These are phyloP conservation scores for Pyrenophora tritici-repentis DNA, from an alignment of 2,329 filamentous ascomycete species.

Conservation along the genomic window DNA sequence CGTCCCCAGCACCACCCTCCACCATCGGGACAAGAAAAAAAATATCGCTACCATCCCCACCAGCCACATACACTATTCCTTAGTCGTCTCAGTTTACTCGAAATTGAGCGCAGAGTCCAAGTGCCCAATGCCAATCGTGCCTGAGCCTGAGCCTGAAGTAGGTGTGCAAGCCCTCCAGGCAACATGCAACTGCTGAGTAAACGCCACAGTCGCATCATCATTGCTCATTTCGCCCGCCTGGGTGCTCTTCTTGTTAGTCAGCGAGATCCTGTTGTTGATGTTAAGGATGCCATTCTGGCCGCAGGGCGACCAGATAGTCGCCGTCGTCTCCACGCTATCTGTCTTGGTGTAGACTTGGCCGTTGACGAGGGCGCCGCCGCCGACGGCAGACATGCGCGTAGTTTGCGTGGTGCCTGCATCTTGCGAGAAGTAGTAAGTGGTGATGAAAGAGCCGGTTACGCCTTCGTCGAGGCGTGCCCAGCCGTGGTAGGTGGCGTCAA, in stretches of 20 bases:
- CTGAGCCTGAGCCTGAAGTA: constrained; percentile 1
- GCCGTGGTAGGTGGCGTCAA: constrained; percentile 46
- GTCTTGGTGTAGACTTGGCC: constrained; percentile 53
- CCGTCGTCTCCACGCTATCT: constrained; percentile 47
- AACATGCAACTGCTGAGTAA: constrained; percentile 44
- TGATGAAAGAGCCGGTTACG: constrained; percentile 42
- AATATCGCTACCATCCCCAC: no score
- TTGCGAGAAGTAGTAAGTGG: constrained; percentile 47
- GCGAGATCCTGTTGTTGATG: constrained; percentile 41
- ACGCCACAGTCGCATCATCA: constrained; percentile 43
- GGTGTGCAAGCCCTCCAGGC: constrained; percentile 34
- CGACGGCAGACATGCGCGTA: constrained; percentile 31
- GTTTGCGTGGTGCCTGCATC: constrained; percentile 37
- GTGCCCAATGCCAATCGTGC: constrained; percentile 31
- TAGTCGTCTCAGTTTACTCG: neutral
- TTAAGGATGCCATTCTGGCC: constrained; percentile 41
- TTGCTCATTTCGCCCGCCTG: constrained; percentile 39
- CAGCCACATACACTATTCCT: no score
- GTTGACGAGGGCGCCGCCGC: constrained; percentile 47
- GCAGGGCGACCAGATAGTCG: constrained; percentile 43
- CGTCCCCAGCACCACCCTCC: no score
- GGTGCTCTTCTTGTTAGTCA: constrained; percentile 26
- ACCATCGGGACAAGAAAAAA: no score
- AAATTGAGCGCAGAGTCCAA: constrained; percentile 25
- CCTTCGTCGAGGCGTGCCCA: constrained; percentile 42